These are phyloP conservation scores for Calendula officinalis DNA, from an alignment of 129 eudicot genomes.

Conservation along the genomic window DNA sequence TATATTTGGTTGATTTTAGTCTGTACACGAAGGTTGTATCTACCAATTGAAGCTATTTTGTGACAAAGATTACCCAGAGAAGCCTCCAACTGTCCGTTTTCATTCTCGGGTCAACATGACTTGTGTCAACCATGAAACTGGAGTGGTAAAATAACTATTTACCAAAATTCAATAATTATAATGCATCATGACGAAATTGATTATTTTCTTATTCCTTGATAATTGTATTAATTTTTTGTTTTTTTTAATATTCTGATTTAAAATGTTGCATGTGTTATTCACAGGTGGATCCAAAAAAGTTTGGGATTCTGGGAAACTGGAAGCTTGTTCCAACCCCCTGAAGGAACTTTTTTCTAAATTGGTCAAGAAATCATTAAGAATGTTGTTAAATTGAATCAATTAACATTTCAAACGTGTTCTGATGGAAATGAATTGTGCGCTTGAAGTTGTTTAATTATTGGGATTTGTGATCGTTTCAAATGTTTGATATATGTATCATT, in stretches of 20 bases:
- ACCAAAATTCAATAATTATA: not conserved
- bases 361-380: not conserved
- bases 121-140: constrained; percentile 84
- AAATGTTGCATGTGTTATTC: not conserved
- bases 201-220: not conserved
- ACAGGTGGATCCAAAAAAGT: constrained; percentile 67
- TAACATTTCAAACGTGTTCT: constrained; percentile 19
- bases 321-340: constrained; percentile 80
- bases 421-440: constrained; percentile 23
- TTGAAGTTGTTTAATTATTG: constrained; percentile 38
- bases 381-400: constrained; percentile 17
- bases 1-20: constrained; percentile 37
- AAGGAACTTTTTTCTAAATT: constrained; percentile 56
- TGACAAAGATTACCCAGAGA: constrained; percentile 95
- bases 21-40: constrained; percentile 86
- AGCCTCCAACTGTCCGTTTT: constrained; percentile 84
- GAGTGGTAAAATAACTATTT: constrained; percentile 49
- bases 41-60: constrained; percentile 92
- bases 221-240: not conserved
- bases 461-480: constrained; percentile 31
- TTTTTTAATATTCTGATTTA: not conserved
- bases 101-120: constrained; percentile 82
- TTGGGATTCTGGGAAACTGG: constrained; percentile 63
- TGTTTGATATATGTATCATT: constrained; percentile 28
- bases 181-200: not conserved